A percentile compares a stretch with the other conserved stretches of the same genome.
These are phyloP conservation scores for Leccinum pallidistipes DNA, from an alignment of 1,284 basidiomycete genomes.

Conservation along the genomic window DNA sequence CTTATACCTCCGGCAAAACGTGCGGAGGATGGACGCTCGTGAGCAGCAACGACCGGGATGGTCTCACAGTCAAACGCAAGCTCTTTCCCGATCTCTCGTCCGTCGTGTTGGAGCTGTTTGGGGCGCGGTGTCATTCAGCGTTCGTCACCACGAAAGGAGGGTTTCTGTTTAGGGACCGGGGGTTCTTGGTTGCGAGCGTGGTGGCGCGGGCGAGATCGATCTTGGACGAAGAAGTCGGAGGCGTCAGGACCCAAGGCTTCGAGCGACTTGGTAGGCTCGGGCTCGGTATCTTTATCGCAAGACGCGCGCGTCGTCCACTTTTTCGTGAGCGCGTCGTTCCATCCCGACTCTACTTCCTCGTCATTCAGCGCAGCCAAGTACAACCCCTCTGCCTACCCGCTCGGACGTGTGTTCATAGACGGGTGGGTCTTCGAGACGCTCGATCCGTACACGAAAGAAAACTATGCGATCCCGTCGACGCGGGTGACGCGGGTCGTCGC, in stretches of 20 bases:
- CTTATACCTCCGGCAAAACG: no score
- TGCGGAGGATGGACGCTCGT: no score
- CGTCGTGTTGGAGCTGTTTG: slow-evolving; percentile 77
- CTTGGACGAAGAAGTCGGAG: slow-evolving; percentile 31
- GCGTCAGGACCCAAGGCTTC: neutral
- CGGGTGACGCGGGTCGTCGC: slow-evolving; percentile 87
- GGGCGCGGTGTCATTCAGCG: slow-evolving; percentile 70
- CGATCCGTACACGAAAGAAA: slow-evolving; percentile 95
- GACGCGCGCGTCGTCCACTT: slow-evolving; percentile 60
- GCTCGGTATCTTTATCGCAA: slow-evolving; percentile 24
- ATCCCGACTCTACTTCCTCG: slow-evolving; percentile 52
- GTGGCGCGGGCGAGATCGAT: slow-evolving; percentile 54
- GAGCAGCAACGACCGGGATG: no score
- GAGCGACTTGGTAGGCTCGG: neutral
- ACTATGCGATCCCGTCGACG: slow-evolving; percentile 94
- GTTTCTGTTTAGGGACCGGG: slow-evolving; percentile 24
- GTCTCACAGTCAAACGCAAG: no score
- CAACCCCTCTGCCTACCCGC: slow-evolving; percentile 74
- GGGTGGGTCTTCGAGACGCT: slow-evolving; percentile 98
- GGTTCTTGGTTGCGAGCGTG: slow-evolving; percentile 80
- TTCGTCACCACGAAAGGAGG: slow-evolving; percentile 51
- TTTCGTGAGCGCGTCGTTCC: slow-evolving; percentile 77
- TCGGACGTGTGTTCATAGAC: slow-evolving; percentile 86
- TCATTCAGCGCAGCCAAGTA: slow-evolving; percentile 67
- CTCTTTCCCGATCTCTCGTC: no score